Conservation (phyloP, 768 basidiomycete species). For the Phanerochaete sordida region DNA sequence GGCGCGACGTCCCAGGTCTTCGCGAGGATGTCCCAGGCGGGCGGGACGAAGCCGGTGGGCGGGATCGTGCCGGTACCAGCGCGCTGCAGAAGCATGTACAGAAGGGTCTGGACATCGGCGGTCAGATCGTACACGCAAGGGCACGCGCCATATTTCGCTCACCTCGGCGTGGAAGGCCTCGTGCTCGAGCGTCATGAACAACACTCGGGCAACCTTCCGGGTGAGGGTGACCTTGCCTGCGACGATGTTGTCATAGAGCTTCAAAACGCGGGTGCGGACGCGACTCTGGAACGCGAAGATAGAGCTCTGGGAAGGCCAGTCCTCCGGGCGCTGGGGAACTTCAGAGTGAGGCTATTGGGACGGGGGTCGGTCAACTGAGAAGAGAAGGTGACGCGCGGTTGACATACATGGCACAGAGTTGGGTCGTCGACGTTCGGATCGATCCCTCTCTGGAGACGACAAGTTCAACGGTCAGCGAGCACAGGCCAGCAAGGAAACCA, state of each 20-base stretch:
- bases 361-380: not conserved
- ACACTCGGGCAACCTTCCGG: conserved; percentile 68
- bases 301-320: conserved; percentile 76
- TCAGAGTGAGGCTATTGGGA: conserved; percentile 73
- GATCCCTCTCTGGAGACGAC: conserved; percentile 73
- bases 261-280: conserved; percentile 68
- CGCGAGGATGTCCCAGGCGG: conserved; percentile 63
- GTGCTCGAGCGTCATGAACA: conserved; percentile 92
- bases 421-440: conserved; percentile 95
- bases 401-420: conserved; percentile 73
- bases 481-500: not conserved
- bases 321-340: conserved; percentile 74
- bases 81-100: conserved; percentile 92
- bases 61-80: conserved; percentile 76
- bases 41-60: conserved; percentile 69
- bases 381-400: not conserved
- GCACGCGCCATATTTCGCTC: conserved; percentile 12
- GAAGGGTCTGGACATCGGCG: conserved; percentile 71
- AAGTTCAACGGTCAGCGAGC: conserved; percentile 12
- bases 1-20: conserved; percentile 47
- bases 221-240: conserved; percentile 48
- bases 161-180: conserved; percentile 86
- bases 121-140: not conserved
- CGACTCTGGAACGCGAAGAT: conserved; percentile 79
- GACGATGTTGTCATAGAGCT: conserved; percentile 70